These are phyloP conservation scores for Oryza glaberrima DNA, from an alignment of 176 grass and related monocot genomes.

Conservation along the genomic window DNA sequence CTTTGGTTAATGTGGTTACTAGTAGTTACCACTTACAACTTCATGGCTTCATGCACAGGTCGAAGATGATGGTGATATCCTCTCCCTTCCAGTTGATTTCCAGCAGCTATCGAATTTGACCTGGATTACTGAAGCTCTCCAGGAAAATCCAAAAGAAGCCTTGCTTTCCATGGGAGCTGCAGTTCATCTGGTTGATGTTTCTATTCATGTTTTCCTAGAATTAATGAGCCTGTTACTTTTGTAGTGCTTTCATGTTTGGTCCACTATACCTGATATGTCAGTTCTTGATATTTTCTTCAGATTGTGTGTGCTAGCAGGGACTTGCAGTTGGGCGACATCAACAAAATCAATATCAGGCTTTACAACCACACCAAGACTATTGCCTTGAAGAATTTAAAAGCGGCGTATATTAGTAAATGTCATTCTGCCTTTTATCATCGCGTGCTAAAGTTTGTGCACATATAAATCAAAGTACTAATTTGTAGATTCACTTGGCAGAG, in stretches of 20 bases:
- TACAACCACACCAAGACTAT: constrained; percentile 63
- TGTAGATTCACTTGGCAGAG: constrained; percentile 55
- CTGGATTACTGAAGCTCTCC: constrained; percentile 48
- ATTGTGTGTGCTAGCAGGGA: constrained; percentile 29
- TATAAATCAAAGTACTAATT: constrained; percentile 36
- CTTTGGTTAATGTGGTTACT: constrained; percentile 25
- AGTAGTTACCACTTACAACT: not conserved
- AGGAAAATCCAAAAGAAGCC: constrained; percentile 65
- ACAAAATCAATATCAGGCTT: constrained; percentile 85
- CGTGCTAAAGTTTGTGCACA: not conserved
- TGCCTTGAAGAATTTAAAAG: constrained; percentile 85
- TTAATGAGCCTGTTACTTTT: constrained; percentile 2
- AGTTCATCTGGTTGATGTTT: constrained; percentile 68
- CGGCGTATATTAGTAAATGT: constrained; percentile 74
- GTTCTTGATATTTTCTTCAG: constrained; percentile 45
- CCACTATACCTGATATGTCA: not conserved
- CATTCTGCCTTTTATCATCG: constrained; percentile 10
- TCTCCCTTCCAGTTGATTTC: constrained; percentile 70
- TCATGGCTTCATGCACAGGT: constrained; percentile 43
- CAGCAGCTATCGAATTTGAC: constrained; percentile 55
- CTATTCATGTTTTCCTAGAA: constrained; percentile 22
- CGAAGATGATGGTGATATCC: constrained; percentile 50
- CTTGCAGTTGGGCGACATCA: constrained; percentile 41
- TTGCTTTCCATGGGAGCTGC: constrained; percentile 86
- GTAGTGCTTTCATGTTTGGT: not conserved